A percentile compares a stretch with the other conserved stretches of the same genome.
Conservation (phyloP, 768 basidiomycete species). For the Coprinopsis marcescibilis region DNA sequence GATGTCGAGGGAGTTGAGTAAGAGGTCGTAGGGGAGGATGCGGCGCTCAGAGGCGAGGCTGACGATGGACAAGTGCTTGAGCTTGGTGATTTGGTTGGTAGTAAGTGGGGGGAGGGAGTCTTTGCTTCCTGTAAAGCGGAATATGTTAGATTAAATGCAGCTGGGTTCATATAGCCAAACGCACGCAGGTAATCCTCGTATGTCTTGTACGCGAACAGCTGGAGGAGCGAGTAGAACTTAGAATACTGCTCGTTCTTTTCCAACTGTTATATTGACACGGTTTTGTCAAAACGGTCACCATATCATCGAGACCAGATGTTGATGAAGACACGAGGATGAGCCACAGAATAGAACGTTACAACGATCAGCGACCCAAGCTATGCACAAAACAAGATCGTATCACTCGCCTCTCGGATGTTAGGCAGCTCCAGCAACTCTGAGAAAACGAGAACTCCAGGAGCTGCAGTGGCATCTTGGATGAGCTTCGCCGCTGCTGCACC, state of each 20-base stretch:
- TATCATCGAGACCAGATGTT: not conserved
- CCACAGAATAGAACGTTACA: not conserved
- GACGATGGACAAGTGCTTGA: slow-evolving; percentile 91
- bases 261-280: slow-evolving; percentile 43
- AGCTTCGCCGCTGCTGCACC: slow-evolving; percentile 92
- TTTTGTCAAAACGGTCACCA: not conserved
- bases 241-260: slow-evolving; percentile 56
- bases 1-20: slow-evolving; percentile 69
- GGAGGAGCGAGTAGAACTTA: slow-evolving; percentile 58
- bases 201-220: slow-evolving; percentile 88
- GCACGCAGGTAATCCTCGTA: slow-evolving; percentile 77
- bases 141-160: not conserved
- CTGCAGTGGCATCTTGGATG: slow-evolving; percentile 78
- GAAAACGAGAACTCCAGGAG: slow-evolving; percentile 90
- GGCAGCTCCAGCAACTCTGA: slow-evolving; percentile 79
- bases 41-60: slow-evolving; percentile 73
- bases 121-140: slow-evolving; percentile 48
- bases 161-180: slow-evolving; percentile 15
- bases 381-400: not conserved
- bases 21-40: slow-evolving; percentile 73
- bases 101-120: slow-evolving; percentile 62
- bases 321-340: not conserved
- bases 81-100: slow-evolving; percentile 70
- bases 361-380: not conserved
- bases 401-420: slow-evolving; percentile 73